Percentiles rank a stretch among this genome's conserved stretches.
Evolutionary conservation across 2,329 filamentous ascomycete species (phyloP).

Genomic region (Trichophyton rubrum): DNA sequence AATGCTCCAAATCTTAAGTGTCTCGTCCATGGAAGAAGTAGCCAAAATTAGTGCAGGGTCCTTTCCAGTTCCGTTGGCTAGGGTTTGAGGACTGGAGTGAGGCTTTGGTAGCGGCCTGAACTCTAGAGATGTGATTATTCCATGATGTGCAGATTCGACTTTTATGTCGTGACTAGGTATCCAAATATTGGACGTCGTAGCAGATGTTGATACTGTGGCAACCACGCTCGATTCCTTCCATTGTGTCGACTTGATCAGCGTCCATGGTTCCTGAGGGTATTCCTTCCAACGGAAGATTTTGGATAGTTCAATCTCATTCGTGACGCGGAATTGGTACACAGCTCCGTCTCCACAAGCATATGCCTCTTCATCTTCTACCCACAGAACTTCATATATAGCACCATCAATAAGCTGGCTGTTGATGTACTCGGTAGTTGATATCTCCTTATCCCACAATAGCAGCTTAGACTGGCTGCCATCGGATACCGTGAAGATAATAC

Average conservation of each 20-base stretch:
- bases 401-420: constrained; percentile 26
- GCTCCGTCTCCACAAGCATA: constrained; percentile 30
- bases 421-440: constrained; percentile 27
- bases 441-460: constrained; percentile 32
- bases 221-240: constrained; percentile 22
- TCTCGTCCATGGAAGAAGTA: constrained; percentile 35
- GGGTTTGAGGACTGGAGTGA: constrained; percentile 8
- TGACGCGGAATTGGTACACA: constrained; percentile 30
- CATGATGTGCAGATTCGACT: constrained; percentile 29
- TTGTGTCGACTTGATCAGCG: constrained; percentile 28
- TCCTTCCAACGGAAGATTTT: constrained; percentile 22
- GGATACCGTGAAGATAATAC: constrained; percentile 34
- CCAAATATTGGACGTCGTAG: constrained; percentile 30
- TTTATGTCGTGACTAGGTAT: constrained; percentile 34
- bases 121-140: constrained; percentile 33
- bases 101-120: constrained; percentile 25
- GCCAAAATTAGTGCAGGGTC: constrained; percentile 27
- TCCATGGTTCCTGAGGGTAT: constrained; percentile 26
- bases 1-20: constrained; percentile 34
- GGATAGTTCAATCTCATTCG: constrained; percentile 26
- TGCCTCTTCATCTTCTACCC: constrained; percentile 27
- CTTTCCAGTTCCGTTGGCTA: constrained; percentile 3
- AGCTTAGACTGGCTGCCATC: constrained; percentile 31
- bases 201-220: constrained; percentile 26
- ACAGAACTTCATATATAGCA: constrained; percentile 32